These are phyloP conservation scores for Globisporangium iwayamae DNA, from an alignment of 352 stramenopile genomes.

Conservation along the genomic window DNA sequence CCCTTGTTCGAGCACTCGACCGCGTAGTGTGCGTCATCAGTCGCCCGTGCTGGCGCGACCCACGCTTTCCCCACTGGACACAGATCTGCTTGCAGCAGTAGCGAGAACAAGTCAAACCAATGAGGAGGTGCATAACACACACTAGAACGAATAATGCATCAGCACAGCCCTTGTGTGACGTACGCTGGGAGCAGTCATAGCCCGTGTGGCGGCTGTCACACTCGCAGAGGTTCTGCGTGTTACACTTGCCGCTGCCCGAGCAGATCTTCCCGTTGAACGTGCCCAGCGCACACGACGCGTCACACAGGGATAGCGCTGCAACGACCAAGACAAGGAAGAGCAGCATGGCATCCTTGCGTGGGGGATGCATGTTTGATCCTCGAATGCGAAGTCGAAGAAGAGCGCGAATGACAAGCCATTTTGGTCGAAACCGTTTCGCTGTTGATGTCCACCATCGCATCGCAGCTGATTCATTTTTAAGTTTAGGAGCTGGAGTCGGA, in stretches of 20 bases:
- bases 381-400: background rate
- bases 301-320: background rate
- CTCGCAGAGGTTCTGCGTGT: constrained; percentile 36
- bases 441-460: background rate
- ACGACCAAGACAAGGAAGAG: background rate
- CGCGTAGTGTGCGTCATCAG: constrained; percentile 54
- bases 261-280: constrained; percentile 55
- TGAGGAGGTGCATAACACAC: no score
- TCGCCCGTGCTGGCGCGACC: constrained; percentile 46
- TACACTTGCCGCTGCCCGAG: constrained; percentile 53
- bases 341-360: background rate
- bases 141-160: no score
- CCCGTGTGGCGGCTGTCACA: constrained; percentile 51
- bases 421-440: constrained; percentile 1
- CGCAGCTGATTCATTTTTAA: no score
- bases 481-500: no score
- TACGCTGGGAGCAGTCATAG: constrained; percentile 65
- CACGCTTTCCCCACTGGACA: constrained; percentile 56
- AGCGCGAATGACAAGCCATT: background rate
- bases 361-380: background rate
- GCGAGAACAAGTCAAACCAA: no score
- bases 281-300: constrained; percentile 37
- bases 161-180: background rate
- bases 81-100: constrained; percentile 20
- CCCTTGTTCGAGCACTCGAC: constrained; percentile 81